Percentiles rank a stretch among this genome's conserved stretches.
These are phyloP conservation scores for Coemansia sp. DNA, from an alignment of 192 early-diverging fungal species.

Conservation along the genomic window DNA sequence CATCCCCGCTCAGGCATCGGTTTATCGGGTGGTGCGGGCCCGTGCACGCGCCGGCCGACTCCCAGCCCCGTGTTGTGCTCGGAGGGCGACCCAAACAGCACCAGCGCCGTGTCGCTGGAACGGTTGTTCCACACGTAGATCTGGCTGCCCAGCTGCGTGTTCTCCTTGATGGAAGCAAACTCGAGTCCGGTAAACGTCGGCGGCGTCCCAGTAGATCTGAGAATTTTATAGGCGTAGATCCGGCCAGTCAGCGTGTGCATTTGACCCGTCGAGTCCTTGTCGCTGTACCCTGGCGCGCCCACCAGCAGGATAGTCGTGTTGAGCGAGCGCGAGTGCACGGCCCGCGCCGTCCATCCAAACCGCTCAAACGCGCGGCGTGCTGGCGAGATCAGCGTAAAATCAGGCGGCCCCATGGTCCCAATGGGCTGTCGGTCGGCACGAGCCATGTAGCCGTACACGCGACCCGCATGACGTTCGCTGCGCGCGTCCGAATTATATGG, in stretches of 20 bases:
- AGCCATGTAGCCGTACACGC: slow-evolving; percentile 45
- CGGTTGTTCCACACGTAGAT: slow-evolving; percentile 34
- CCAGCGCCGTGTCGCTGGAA: neutral
- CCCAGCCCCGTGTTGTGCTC: slow-evolving; percentile 21
- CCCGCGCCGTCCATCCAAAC: slow-evolving; percentile 47
- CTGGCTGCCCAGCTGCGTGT: slow-evolving; percentile 45
- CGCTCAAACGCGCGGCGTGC: slow-evolving; percentile 41
- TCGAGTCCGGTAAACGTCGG: slow-evolving; percentile 13
- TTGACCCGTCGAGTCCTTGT: neutral
- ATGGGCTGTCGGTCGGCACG: neutral
- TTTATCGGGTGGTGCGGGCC: neutral
- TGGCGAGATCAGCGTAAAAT: slow-evolving; percentile 40
- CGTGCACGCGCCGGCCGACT: neutral
- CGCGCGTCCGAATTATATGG: slow-evolving; percentile 48
- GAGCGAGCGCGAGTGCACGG: slow-evolving; percentile 7
- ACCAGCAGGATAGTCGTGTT: slow-evolving; percentile 43
- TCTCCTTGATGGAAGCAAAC: slow-evolving; percentile 20
- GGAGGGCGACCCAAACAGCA: slow-evolving; percentile 45
- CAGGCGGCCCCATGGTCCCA: slow-evolving; percentile 14
- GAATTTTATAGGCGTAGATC: slow-evolving; percentile 57
- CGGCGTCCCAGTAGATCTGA: neutral
- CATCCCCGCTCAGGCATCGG: slow-evolving; percentile 38
- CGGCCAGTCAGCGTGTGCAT: slow-evolving; percentile 44
- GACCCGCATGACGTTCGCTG: slow-evolving; percentile 39
- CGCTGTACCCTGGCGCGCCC: slow-evolving; percentile 54